Evolutionary conservation across 768 basidiomycete species (phyloP), one percentile per base, ranked within the genome.

Genomic region (Rossbeevera mucosa): DNA sequence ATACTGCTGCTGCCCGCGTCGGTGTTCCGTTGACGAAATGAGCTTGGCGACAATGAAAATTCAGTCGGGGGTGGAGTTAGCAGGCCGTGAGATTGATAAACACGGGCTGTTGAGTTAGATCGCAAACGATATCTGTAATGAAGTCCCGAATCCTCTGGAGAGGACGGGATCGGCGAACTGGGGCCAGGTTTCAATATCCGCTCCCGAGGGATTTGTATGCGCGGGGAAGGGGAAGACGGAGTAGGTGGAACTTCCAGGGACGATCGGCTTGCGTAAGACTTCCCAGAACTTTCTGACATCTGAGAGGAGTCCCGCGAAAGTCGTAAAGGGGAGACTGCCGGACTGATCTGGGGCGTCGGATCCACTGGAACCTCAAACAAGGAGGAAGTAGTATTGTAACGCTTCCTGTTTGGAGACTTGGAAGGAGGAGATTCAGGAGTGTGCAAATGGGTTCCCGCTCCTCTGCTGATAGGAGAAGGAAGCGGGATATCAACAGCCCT

Each of bases 401-500:
- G 18, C 5, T 43, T 29, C 20, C 38, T 5, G 40, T 11, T 30
- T 8, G n/a, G 33, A n/a, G 33, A n/a, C 9, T 8, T 33, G 16
- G 33, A 16, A 33, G 33, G 33, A 16, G 14, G 30, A 33, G 33
- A 33, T 33, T 33, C 33, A 8, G 33, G 33, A 16, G 33, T 33
- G 33, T 33, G 33, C 0, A 5, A 12, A 9, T 30, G 47, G 3
- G 3, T 18, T 6, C 16, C 20, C 8, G 57, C 54, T n/a, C 7
- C 22, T 29, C 42, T 57, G 28, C 5, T 41, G 14, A 53, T 1
- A 8, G 21, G 48, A 8, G 38, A 7, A 22, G 63, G 68, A n/a
- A 61, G 65, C 0, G 65, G 67, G 12, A 69, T 50, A 48, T 61
- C 60, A 0, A 50, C 61, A 2, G 69, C 48, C 18, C 60, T 60